These are phyloP conservation scores for Rhodotorula sp. DNA, from an alignment of 1,284 basidiomycete genomes.

Conservation along the genomic window DNA sequence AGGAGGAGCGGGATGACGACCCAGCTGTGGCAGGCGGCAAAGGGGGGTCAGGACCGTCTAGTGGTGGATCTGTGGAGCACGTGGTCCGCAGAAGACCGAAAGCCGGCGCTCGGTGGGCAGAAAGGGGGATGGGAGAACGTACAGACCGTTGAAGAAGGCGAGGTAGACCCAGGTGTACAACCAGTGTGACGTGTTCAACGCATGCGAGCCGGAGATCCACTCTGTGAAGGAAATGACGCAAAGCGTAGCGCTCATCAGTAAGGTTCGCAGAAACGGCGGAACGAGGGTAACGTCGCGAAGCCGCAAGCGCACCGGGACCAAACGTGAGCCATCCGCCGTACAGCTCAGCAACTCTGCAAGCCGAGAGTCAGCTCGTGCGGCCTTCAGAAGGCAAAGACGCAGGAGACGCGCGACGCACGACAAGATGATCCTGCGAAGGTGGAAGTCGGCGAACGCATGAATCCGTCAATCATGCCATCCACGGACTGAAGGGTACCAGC, in stretches of 20 bases:
- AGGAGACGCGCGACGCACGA: not conserved
- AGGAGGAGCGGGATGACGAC: constrained; percentile 70
- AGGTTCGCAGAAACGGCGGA: not conserved
- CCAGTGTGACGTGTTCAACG: constrained; percentile 67
- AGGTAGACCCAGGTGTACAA: constrained; percentile 53
- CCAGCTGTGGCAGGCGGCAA: constrained; percentile 59
- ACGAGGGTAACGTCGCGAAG: too few relatives aligned
- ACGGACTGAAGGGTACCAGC: too few relatives aligned
- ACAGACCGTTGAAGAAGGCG: constrained; percentile 37
- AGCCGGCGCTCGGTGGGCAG: too few relatives aligned
- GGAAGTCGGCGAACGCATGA: too few relatives aligned
- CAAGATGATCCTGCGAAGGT: not conserved
- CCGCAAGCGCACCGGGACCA: not conserved
- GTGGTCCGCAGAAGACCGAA: not conserved
- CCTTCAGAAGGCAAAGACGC: not conserved
- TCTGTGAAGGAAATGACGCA: constrained; percentile 45
- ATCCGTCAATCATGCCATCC: too few relatives aligned
- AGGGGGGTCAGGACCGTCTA: too few relatives aligned
- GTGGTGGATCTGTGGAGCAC: too few relatives aligned
- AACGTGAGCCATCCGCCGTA: constrained; percentile 66
- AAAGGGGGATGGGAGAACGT: not conserved
- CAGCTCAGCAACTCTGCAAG: constrained; percentile 11
- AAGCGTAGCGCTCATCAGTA: not conserved
- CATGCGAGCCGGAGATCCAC: constrained; percentile 74
- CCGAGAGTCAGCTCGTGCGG: not conserved